Evolutionary conservation across 495 filamentous ascomycete species (phyloP).

Genomic region (Aspergillus cavernicola): DNA sequence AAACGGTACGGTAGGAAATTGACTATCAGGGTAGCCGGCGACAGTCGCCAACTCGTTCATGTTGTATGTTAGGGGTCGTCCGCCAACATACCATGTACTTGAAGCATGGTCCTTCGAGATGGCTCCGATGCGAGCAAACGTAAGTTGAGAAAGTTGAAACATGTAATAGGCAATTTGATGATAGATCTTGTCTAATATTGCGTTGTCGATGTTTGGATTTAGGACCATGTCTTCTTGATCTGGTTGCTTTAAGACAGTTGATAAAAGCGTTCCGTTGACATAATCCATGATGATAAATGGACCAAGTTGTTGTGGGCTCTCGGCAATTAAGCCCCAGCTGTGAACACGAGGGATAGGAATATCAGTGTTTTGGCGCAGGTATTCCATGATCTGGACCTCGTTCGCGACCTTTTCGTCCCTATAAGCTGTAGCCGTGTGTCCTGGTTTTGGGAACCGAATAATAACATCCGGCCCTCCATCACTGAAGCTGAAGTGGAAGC

Average conservation of each 20-base stretch:
- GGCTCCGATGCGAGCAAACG: constrained; percentile 33
- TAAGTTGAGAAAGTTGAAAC: constrained; percentile 36
- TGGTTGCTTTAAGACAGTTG: constrained; percentile 29
- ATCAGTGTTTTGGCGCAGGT: constrained; percentile 33
- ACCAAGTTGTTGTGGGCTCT: constrained; percentile 35
- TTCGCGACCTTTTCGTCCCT: constrained; percentile 38
- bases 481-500: constrained; percentile 28
- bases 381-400: constrained; percentile 36
- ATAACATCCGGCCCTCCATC: constrained; percentile 27
- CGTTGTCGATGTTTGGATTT: constrained; percentile 29
- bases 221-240: constrained; percentile 30
- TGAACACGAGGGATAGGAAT: constrained; percentile 34
- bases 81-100: constrained; percentile 27
- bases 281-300: constrained; percentile 43
- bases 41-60: constrained; percentile 40
- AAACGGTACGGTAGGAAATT: constrained; percentile 33
- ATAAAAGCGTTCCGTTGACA: constrained; percentile 30
- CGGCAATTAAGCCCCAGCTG: constrained; percentile 31
- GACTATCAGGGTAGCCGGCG: constrained; percentile 28
- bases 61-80: constrained; percentile 36
- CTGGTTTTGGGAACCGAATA: constrained; percentile 34
- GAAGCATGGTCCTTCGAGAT: constrained; percentile 30
- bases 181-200: constrained; percentile 24
- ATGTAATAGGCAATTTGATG: constrained; percentile 34
- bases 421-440: constrained; percentile 25